Evolutionary conservation across 2,329 filamentous ascomycete genomes (phyloP).

Genomic region (Spiromastix sp.): DNA sequence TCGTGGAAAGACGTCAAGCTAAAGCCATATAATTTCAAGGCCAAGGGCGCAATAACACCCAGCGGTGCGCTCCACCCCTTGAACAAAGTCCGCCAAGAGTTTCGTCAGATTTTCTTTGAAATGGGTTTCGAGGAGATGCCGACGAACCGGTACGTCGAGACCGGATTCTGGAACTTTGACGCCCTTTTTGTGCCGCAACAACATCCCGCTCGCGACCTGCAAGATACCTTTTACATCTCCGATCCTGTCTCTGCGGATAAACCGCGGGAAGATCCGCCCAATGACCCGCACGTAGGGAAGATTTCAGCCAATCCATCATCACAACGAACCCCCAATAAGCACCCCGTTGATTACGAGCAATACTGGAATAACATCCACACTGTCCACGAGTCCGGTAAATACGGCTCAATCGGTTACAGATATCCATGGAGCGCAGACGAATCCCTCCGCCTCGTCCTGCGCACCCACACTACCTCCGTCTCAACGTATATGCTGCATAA

Average conservation of each 20-base stretch:
- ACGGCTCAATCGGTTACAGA: conserved; percentile 89
- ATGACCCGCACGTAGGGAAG: conserved; percentile 23
- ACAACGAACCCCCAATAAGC: conserved; percentile 39
- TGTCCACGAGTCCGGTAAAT: conserved; percentile 85
- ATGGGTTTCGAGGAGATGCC: conserved; percentile 99
- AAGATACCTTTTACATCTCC: conserved; percentile 98
- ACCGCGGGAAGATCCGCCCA: conserved; percentile 46
- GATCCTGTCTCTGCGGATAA: conserved; percentile 69
- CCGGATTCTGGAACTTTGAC: conserved; percentile 99
- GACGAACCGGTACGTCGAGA: conserved; percentile 85
- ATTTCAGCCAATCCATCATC: conserved; percentile 31
- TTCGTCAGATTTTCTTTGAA: conserved; percentile 97
- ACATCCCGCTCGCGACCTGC: conserved; percentile 90
- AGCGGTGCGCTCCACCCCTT: conserved; percentile 47
- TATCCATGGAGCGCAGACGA: conserved; percentile 90
- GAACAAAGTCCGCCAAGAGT: conserved; percentile 92
- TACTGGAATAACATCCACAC: conserved; percentile 83
- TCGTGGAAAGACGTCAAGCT: conserved; percentile 88
- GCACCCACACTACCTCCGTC: conserved; percentile 91
- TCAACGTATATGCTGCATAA: conserved; percentile 86
- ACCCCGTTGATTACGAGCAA: conserved; percentile 58
- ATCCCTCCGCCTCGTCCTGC: conserved; percentile 74
- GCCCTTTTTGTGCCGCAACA: conserved; percentile 94
- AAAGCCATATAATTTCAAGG: conserved; percentile 74
- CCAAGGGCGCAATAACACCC: conserved; percentile 44